Conservation (phyloP, 2,329 filamentous ascomycete genomes). For the Pyrenophora graminea region DNA sequence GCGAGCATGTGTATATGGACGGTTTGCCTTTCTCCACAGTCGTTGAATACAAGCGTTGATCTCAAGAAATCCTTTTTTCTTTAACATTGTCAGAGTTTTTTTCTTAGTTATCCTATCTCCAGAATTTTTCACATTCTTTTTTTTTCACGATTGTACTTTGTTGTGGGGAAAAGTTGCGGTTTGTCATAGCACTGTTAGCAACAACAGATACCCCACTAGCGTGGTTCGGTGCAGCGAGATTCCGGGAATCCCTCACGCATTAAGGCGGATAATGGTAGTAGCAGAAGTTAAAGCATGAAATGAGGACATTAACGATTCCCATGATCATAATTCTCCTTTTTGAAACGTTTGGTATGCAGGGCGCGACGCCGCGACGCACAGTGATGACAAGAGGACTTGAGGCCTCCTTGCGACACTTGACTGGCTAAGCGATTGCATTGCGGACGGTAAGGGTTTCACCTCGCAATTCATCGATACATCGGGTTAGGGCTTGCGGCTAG, state of each 20-base stretch:
- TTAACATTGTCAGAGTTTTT: conserved; percentile 10
- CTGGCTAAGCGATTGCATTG: not conserved
- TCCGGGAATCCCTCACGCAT: conserved; percentile 14
- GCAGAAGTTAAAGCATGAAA: conserved; percentile 18
- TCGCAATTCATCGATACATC: conserved; percentile 20
- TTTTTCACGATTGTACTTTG: not conserved
- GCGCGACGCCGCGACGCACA: not conserved
- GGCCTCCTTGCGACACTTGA: not conserved
- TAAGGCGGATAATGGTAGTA: conserved; percentile 15
- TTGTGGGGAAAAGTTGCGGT: not conserved
- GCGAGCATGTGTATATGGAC: conserved; percentile 29
- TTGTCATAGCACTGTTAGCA: not conserved
- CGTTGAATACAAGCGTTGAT: conserved; percentile 46
- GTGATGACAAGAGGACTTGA: not conserved
- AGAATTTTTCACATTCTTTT: conserved; percentile 3
- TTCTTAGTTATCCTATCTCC: conserved; percentile 18
- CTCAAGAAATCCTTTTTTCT: conserved; percentile 22
- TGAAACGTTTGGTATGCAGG: conserved; percentile 2
- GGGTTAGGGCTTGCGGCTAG: conserved; percentile 4
- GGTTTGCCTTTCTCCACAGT: conserved; percentile 39
- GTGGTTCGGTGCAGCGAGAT: conserved; percentile 10
- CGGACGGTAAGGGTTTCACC: conserved; percentile 6
- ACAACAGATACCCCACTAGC: conserved; percentile 20
- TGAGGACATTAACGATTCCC: conserved; percentile 14
- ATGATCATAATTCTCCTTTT: not conserved